Evolutionary conservation across 768 basidiomycete genomes (phyloP), one percentile per base, ranked within the genome.

Genomic region (Lactarius pseudohatsudake): DNA sequence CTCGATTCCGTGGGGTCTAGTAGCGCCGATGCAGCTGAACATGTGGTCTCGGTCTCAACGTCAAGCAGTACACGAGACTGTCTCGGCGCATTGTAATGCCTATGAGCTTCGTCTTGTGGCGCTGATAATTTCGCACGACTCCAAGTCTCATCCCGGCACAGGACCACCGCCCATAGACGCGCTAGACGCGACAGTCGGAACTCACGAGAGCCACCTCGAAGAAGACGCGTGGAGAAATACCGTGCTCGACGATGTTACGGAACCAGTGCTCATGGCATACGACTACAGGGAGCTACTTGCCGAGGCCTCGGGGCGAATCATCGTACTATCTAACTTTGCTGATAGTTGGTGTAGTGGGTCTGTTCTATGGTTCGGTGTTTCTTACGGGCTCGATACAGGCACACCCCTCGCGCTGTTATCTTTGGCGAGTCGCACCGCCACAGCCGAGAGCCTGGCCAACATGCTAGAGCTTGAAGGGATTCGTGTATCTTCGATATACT

Each of bases 21-120:
- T 77, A 11, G 75, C 76, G 7, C 76, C 76, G 47, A 73, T 76
- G 57, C 68, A 71, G 38, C 62, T 76, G 20, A 75, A 76, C 64
- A 64, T 73, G 40, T 69, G 63, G 61, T 76, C 75, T 53, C 66
- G 64, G 26, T 62, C 73, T 54, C 74, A 77, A 57, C 73, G 76
- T 22, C 65, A 66, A 56, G 72, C 70, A 28, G 76, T 74, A 38
- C 69, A 70, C 66, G 75, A 76, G 62, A 77, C 75, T 0, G 67
- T 76, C 59, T 68, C 66, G 28, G 75, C 76, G 1, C 76, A 75
- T 61, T 77, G 76, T 64, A 58, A 45, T 32, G 66, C 72, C 20
- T 74, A 75, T 66, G 64, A 66, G 36, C 71, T 76, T 30, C 72
- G 72, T 26, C 74, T 77, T 18, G 72, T 72, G 26, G 74, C 75